Evolutionary conservation across 1,284 basidiomycete species (phyloP), one percentile per base, ranked within the genome.

Genomic region (Heimioporus retisporus): DNA sequence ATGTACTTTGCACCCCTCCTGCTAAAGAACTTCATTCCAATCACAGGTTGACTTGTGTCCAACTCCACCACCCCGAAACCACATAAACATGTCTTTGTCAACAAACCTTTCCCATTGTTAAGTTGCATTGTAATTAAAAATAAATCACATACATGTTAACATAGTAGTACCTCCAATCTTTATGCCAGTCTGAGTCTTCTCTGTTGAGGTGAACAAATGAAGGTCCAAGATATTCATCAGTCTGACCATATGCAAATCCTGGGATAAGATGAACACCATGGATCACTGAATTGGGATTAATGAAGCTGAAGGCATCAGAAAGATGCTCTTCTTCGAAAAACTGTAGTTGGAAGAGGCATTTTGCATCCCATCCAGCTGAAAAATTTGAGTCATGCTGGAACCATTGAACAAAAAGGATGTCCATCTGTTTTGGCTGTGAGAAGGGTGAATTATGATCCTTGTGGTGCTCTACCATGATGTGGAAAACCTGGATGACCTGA

Each of bases 381-480:
- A 13, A 59, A 35, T 59, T 59, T 13, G 18, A 25, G 40, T 60
- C 28, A 13, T 13, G 23, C 23, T 42, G n/a, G 50, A 60, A 60
- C 50, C 46, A 60, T n/a, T 8, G n/a, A 16, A 60, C n/a, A 19
- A 60, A 59, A 11, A 59, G 48, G 8, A 59, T 31, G 21, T 59
- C 21, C 58, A 71, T 68, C 6, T 18, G 18, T 5, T 18, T 25
- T 1, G 69, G 60, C 2, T 4, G 2, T 11, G 58, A 59, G 19
- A 59, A 64, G 7, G 3, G 11, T 1, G 46, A 59, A 31, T 13
- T 2, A 0, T 10, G 0, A 16, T 67, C 13, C 5, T 59, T 42
- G 0, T n/a, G 6, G 2, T 62, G 55, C 11, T 65, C 14, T 0
- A 68, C 46, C 43, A 65, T 53, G 0, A 72, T 21, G 18, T 71